Evolutionary conservation across 1,284 basidiomycete species (phyloP).

Genomic region (Irpex sp.): DNA sequence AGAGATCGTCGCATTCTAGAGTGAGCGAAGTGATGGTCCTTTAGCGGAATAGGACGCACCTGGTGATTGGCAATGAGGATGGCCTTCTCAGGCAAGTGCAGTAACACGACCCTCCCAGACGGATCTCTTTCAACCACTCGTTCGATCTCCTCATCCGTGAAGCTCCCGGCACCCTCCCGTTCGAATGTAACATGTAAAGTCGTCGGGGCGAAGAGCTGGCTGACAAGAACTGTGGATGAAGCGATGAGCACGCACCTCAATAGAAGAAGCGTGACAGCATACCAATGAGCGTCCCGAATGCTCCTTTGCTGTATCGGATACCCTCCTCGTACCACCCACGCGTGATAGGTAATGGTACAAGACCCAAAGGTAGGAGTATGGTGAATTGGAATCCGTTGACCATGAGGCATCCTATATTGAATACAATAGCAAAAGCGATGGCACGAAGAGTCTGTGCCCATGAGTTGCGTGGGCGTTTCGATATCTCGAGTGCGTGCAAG

Average conservation of each 20-base stretch:
- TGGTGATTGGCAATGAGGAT: constrained; percentile 84
- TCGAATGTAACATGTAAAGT: constrained; percentile 75
- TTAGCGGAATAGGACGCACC: constrained; percentile 36
- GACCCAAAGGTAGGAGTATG: constrained; percentile 60
- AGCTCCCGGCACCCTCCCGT: constrained; percentile 56
- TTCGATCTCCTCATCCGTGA: constrained; percentile 56
- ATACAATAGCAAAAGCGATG: constrained; percentile 55
- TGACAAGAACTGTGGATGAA: constrained; percentile 57
- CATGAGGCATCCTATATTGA: constrained; percentile 66
- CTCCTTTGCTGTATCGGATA: constrained; percentile 79
- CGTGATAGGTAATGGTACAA: constrained; percentile 50
- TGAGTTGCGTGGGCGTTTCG: constrained; percentile 50
- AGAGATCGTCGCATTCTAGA: not conserved
- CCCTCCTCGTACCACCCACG: constrained; percentile 58
- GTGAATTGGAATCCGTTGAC: constrained; percentile 70
- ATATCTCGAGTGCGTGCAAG: constrained; percentile 55
- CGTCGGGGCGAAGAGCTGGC: constrained; percentile 81
- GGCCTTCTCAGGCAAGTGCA: constrained; percentile 75
- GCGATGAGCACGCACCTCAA: constrained; percentile 5
- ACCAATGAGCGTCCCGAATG: constrained; percentile 76
- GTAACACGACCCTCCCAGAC: constrained; percentile 50
- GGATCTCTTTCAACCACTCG: constrained; percentile 52
- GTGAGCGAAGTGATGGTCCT: not conserved
- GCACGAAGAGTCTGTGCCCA: constrained; percentile 53
- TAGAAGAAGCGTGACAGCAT: constrained; percentile 27